Conservation (phyloP, 2,329 filamentous ascomycete genomes). For the Cladosporium sp. region DNA sequence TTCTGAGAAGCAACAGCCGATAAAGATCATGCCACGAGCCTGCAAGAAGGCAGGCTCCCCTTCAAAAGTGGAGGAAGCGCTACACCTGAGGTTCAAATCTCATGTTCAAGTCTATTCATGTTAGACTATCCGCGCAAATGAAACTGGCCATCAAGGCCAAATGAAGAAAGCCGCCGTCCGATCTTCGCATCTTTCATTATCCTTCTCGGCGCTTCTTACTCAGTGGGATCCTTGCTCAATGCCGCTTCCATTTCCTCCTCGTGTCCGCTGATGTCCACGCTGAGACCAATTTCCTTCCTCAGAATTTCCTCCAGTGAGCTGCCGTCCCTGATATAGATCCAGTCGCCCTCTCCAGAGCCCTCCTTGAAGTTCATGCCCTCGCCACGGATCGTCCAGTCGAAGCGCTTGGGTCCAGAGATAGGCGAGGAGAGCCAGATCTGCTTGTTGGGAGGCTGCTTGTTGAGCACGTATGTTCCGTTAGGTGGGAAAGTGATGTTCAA, state of each 20-base stretch:
- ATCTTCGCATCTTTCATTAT: not conserved
- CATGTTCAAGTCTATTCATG: not conserved
- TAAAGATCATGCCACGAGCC: too few species aligned
- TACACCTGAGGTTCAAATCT: not conserved
- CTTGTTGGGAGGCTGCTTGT: conserved; percentile 97
- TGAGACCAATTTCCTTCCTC: conserved; percentile 69
- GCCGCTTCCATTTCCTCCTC: conserved; percentile 22
- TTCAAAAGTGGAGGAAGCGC: too few species aligned
- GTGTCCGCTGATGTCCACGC: conserved; percentile 40
- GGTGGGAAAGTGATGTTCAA: conserved; percentile 68
- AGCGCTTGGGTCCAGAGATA: conserved; percentile 85
- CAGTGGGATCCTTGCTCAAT: conserved; percentile 23
- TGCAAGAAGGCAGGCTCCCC: too few species aligned
- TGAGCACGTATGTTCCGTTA: conserved; percentile 83
- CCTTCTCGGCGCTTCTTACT: conserved; percentile 13
- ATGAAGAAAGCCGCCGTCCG: not conserved
- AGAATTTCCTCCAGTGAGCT: conserved; percentile 69
- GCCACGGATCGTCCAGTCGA: conserved; percentile 75
- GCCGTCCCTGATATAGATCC: conserved; percentile 87
- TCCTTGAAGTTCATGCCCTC: conserved; percentile 77
- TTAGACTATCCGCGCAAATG: not conserved
- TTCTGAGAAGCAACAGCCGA: not conserved
- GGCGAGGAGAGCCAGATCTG: conserved; percentile 96
- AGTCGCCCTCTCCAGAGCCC: conserved; percentile 67
- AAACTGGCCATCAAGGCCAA: not conserved